A percentile compares a stretch with the other conserved stretches of the same genome.
phyloP scores from a whole-genome alignment of 257 asterid genomes.

The Nicotiana tabacum region DNA sequence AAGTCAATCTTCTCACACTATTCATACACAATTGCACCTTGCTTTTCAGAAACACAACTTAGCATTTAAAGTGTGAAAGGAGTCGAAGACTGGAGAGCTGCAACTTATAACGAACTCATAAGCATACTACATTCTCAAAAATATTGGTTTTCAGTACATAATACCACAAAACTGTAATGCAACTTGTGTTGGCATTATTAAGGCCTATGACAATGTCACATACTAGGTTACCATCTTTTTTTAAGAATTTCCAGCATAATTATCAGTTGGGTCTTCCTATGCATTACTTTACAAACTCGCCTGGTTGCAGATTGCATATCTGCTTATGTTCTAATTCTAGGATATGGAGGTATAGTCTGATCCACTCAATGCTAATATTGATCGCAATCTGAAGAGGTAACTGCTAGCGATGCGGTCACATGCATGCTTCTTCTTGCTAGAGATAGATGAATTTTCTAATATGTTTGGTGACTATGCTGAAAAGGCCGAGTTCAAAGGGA shows the following conservation, averaged over 20 bases:
- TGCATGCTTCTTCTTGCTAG: not conserved
- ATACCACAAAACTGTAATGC: not conserved
- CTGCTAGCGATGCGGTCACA: not conserved
- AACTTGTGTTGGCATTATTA: not conserved
- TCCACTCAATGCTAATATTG: not conserved
- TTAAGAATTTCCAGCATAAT: not conserved
- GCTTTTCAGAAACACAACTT: not conserved
- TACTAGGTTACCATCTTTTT: not conserved
- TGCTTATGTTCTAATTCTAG: not conserved
- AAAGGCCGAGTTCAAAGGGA: no score
- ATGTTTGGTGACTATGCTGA: not conserved
- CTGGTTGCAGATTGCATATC: no score
- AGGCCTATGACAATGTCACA: not conserved
- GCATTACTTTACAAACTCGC: not conserved
- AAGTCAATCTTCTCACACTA: not conserved
- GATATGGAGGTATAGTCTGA: not conserved
- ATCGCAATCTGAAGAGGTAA: not conserved
- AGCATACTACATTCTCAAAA: not conserved
- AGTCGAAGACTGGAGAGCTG: not conserved
- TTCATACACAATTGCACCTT: not conserved
- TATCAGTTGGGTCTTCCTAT: not conserved
- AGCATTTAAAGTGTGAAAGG: not conserved
- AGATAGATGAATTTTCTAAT: not conserved
- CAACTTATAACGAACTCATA: not conserved
- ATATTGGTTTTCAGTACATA: not conserved